A percentile compares a stretch with the other conserved stretches of the same genome.
Evolutionary conservation across 495 filamentous ascomycete species (phyloP).

Genomic region (Bryoglossum gracile): DNA sequence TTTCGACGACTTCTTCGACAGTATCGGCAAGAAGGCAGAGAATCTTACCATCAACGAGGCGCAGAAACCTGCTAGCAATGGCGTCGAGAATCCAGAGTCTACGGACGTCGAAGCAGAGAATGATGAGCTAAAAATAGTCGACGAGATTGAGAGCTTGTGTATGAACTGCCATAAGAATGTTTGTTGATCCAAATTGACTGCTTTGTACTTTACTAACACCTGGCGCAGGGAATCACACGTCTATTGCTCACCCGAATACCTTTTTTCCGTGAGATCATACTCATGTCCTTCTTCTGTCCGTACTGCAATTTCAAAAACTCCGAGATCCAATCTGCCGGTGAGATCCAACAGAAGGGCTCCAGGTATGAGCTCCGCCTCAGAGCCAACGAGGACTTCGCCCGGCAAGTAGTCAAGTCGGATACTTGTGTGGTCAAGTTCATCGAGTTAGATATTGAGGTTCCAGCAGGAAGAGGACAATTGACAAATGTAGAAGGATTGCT

Average conservation of each 20-base stretch:
- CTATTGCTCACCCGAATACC: conserved; percentile 86
- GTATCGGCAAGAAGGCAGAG: conserved; percentile 47
- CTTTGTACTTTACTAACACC: not conserved
- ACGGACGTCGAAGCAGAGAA: conserved; percentile 8
- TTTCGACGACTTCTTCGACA: conserved; percentile 41
- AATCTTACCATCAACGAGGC: conserved; percentile 26
- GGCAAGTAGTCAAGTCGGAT: conserved; percentile 89
- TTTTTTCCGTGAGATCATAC: conserved; percentile 91
- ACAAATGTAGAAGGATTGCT: conserved; percentile 90
- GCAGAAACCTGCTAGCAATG: not conserved
- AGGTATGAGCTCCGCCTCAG: conserved; percentile 70
- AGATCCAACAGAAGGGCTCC: conserved; percentile 83
- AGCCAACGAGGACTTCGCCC: conserved; percentile 61
- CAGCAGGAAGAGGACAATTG: conserved; percentile 77
- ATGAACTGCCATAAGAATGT: conserved; percentile 88
- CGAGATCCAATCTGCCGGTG: conserved; percentile 81
- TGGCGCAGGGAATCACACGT: conserved; percentile 65
- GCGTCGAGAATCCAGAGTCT: not conserved
- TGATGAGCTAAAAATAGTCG: conserved; percentile 46
- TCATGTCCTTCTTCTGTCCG: conserved; percentile 92
- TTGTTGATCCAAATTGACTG: conserved; percentile 12
- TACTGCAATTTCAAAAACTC: conserved; percentile 85
- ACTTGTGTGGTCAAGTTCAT: conserved; percentile 71
- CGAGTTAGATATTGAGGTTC: conserved; percentile 85
- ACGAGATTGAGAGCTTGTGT: conserved; percentile 66